A percentile compares a stretch with the other conserved stretches of the same genome.
These are phyloP conservation scores for Boletus nobilissimus DNA, from an alignment of 1,284 basidiomycete species.

Conservation along the genomic window DNA sequence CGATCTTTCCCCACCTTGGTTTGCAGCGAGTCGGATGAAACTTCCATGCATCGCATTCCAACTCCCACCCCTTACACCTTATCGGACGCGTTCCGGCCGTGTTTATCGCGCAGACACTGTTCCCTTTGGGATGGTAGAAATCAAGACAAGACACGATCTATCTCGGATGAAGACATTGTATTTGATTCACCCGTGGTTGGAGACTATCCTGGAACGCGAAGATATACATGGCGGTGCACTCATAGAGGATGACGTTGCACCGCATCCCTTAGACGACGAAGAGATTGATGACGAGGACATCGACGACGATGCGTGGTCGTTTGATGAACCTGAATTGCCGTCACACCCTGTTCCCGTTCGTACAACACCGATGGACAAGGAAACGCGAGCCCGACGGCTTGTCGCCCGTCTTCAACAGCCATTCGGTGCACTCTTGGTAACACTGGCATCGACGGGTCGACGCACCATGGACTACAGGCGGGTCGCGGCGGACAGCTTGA, in stretches of 20 bases:
- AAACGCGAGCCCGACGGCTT: neutral
- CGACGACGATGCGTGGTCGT: neutral
- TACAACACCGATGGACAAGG: neutral
- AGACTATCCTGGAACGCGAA: neutral
- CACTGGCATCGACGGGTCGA: neutral
- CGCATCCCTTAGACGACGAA: neutral
- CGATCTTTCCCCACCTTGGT: neutral
- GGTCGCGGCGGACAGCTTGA: neutral
- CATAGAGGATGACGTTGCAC: neutral
- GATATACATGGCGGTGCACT: neutral
- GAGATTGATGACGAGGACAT: neutral
- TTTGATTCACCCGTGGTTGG: neutral
- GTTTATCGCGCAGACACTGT: neutral
- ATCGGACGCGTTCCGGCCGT: neutral
- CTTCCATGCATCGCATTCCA: neutral
- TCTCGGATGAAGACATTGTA: neutral
- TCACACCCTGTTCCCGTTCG: neutral
- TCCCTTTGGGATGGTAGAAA: neutral
- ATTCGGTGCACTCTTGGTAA: neutral
- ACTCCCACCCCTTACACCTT: neutral
- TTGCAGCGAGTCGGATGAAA: neutral
- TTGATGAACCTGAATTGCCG: neutral
- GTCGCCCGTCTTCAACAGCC: neutral
- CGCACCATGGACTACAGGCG: neutral
- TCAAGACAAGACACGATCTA: neutral